These are phyloP conservation scores for Sapria himalayana DNA, from an alignment of 345 rosid species.

Conservation along the genomic window DNA sequence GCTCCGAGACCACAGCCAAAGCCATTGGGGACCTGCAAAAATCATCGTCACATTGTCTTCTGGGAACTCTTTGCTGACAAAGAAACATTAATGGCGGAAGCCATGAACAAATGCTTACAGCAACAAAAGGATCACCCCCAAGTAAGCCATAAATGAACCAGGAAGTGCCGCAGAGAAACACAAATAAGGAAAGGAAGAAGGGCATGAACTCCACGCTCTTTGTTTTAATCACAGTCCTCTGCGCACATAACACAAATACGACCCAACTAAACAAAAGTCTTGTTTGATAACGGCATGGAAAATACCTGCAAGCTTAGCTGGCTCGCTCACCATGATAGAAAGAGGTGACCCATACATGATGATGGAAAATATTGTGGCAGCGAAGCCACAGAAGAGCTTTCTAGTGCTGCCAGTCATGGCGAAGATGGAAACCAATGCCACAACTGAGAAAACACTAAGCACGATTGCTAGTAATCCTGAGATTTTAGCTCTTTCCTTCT, in stretches of 20 bases:
- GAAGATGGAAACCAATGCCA: constrained; percentile 43
- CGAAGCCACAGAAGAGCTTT: constrained; percentile 66
- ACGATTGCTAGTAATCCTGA: constrained; percentile 32
- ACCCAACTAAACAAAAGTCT: neutral
- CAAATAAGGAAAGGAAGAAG: constrained; percentile 76
- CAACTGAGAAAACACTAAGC: constrained; percentile 29
- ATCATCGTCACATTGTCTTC: neutral
- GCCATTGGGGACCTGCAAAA: constrained; percentile 70
- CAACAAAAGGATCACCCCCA: constrained; percentile 65
- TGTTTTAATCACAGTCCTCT: constrained; percentile 81
- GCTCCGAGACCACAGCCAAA: constrained; percentile 67
- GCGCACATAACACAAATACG: constrained; percentile 5
- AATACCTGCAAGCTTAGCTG: neutral
- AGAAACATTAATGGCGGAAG: neutral
- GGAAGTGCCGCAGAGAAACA: constrained; percentile 84
- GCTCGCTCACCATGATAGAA: constrained; percentile 56
- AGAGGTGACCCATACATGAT: constrained; percentile 96
- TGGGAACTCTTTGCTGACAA: neutral
- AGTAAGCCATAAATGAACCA: constrained; percentile 83
- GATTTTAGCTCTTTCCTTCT: constrained; percentile 58
- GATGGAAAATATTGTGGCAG: constrained; percentile 70
- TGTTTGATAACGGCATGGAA: neutral
- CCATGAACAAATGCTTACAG: constrained; percentile 23
- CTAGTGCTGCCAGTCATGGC: constrained; percentile 47
- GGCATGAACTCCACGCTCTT: constrained; percentile 97